Evolutionary conservation across 768 basidiomycete species (phyloP), one percentile per base, ranked within the genome.

Genomic region (Pleurotus giganteus): DNA sequence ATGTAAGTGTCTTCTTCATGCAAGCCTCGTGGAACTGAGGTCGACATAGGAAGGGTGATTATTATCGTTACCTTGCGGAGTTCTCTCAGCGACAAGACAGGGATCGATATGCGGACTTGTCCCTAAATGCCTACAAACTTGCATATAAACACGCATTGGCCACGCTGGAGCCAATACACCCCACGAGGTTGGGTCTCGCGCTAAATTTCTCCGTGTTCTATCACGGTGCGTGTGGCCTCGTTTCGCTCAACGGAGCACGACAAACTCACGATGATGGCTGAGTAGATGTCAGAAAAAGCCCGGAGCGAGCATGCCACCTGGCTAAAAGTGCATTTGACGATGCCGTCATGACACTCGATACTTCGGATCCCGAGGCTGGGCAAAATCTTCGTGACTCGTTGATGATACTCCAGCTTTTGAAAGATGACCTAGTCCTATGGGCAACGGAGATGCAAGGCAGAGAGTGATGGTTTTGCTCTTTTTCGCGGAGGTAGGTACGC

Each of bases 171-270:
- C 77, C 86, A 4, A 83, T 88, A 45, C 89, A 94, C 72, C 91
- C 93, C 54, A 94, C 93, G 58, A 83, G 91, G 62, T 75, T 95
- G 55, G 93, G 92, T 31, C 75, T 95, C 47, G 91, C 92, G 29
- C 78, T 95, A 64, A 95, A 94, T 74, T 94, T 95, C 73, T 87
- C 91, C n/a, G 93, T 95, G 47, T 95, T 90, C 76, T 94, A 89
- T 69, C 92, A 92, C 68, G 80, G 73, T 71, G 29, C 58, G 67
- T 60, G n/a, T 12, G 7, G 19, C 32, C 54, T 21, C 28, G 43
- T 24, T 41, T 54, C 39, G 8, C 26, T 49, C 15, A 24, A 4
- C 42, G 26, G 27, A 37, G 12, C 36, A 24, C 15, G 8, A 5
- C 43, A 21, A 32, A 41, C 44, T 49, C 31, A 27, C 32, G 26